A percentile compares a stretch with the other conserved stretches of the same genome.
These are phyloP conservation scores for Blepharisma stoltei DNA, from an alignment of 73 alveolate genomes.

Conservation along the genomic window DNA sequence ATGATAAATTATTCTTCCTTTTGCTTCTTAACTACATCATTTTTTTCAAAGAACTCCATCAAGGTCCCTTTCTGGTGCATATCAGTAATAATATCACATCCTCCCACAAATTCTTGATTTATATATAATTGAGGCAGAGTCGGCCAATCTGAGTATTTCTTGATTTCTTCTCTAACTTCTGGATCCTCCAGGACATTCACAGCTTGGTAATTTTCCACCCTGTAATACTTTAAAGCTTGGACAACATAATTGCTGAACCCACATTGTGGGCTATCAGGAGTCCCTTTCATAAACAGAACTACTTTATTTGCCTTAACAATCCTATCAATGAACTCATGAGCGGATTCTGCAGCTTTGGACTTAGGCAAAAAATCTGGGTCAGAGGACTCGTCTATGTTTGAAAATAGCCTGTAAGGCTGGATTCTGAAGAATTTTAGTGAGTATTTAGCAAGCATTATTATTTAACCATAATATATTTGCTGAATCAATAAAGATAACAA, in stretches of 20 bases:
- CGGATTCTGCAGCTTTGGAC: background rate
- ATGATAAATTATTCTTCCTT: background rate
- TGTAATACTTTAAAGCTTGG: conserved; percentile 42
- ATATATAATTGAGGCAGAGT: conserved; percentile 76
- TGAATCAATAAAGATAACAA: too few species aligned
- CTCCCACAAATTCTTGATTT: conserved; percentile 56
- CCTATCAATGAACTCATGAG: conserved; percentile 17
- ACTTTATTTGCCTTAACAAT: conserved; percentile 37
- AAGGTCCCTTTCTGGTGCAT: conserved; percentile 80
- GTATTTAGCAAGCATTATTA: too few species aligned
- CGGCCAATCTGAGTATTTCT: conserved; percentile 86
- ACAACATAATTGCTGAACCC: conserved; percentile 66
- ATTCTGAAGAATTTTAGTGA: too few species aligned
- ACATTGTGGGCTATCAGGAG: conserved; percentile 61
- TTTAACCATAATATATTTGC: too few species aligned
- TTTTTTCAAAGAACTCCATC: conserved; percentile 58
- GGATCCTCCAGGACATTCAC: conserved; percentile 68
- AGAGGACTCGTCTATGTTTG: too few species aligned
- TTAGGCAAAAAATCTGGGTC: too few species aligned
- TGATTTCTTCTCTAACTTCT: conserved; percentile 67
- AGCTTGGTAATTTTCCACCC: conserved; percentile 42
- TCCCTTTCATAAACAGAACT: conserved; percentile 69
- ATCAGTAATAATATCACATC: conserved; percentile 78
- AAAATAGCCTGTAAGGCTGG: too few species aligned
- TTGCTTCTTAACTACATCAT: conserved; percentile 27